phyloP scores from a whole-genome alignment of 805 yeast genomes.

The Wickerhamomyces canadensis region DNA sequence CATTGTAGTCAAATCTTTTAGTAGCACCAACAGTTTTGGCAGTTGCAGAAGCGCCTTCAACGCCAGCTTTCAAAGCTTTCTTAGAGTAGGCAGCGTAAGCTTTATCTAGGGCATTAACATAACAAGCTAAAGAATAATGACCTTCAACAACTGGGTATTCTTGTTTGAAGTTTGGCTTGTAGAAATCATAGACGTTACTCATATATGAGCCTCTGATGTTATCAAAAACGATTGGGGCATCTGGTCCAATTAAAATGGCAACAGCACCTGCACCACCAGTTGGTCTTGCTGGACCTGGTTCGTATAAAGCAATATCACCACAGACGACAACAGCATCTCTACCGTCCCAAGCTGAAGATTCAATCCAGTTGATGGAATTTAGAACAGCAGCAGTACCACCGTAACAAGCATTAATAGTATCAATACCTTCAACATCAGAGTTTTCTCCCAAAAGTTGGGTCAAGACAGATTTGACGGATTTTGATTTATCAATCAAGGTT shows the following conservation, averaged over 20 bases:
- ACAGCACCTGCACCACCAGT: conserved; percentile 99
- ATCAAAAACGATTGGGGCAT: conserved; percentile 94
- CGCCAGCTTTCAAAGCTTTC: conserved; percentile 56
- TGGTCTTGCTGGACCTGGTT: conserved; percentile 97
- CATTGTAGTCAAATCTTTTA: conserved; percentile 81
- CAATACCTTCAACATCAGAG: conserved; percentile 91
- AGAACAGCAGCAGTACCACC: conserved; percentile 96
- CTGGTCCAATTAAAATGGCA: conserved; percentile 93
- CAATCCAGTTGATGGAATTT: conserved; percentile 94
- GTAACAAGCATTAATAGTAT: conserved; percentile 94
- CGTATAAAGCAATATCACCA: conserved; percentile 97
- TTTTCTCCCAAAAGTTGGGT: conserved; percentile 91
- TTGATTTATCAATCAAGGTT: conserved; percentile 93
- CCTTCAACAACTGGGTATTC: conserved; percentile 99
- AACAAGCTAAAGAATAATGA: conserved; percentile 89
- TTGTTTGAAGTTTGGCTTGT: conserved; percentile 93
- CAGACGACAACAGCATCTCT: conserved; percentile 95
- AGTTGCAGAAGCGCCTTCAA: conserved; percentile 37
- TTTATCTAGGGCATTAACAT: conserved; percentile 86
- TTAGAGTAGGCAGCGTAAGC: conserved; percentile 79
- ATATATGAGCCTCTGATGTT: conserved; percentile 84
- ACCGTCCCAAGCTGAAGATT: conserved; percentile 96
- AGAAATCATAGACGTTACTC: conserved; percentile 97
- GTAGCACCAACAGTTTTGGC: conserved; percentile 60
- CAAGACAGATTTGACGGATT: conserved; percentile 91